phyloP scores from a whole-genome alignment of 2,329 filamentous ascomycete genomes.

The Penicillium sp. region DNA sequence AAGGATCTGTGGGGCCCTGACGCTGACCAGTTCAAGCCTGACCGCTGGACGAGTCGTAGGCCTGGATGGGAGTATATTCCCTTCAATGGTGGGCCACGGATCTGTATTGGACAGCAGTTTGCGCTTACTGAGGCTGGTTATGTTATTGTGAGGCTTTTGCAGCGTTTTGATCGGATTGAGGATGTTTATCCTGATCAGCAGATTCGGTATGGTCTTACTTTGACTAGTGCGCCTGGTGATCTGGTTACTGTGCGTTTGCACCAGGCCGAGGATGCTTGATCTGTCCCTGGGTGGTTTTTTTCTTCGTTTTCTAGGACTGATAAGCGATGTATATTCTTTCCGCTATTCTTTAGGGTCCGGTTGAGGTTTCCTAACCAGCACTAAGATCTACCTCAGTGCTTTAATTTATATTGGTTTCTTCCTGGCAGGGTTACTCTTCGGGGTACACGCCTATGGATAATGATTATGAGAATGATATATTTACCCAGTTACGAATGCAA shows the following conservation, averaged over 20 bases:
- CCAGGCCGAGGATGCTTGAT: slow-evolving; percentile 24
- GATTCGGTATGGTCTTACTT: slow-evolving; percentile 23
- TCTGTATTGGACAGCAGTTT: slow-evolving; percentile 79
- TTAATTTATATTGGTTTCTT: neutral
- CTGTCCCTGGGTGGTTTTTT: neutral
- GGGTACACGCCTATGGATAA: neutral
- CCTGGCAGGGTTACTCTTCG: neutral
- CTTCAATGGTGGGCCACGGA: slow-evolving; percentile 72
- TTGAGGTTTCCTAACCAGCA: neutral
- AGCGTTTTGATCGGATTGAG: slow-evolving; percentile 66
- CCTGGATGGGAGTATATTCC: slow-evolving; percentile 69
- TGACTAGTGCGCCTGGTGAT: slow-evolving; percentile 32
- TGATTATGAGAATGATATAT: neutral
- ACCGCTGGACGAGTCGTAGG: slow-evolving; percentile 68
- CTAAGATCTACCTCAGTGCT: neutral
- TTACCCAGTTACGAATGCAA: neutral
- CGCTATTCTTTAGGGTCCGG: neutral
- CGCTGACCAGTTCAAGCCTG: slow-evolving; percentile 60
- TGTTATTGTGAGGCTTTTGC: slow-evolving; percentile 69
- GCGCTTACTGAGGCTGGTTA: slow-evolving; percentile 70
- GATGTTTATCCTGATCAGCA: slow-evolving; percentile 23
- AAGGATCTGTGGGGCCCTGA: slow-evolving; percentile 50
- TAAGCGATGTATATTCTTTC: neutral
- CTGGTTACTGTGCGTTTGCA: slow-evolving; percentile 34
- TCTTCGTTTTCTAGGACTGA: neutral